Base-by-base conservation (phyloP, 148 eudicot genomes). In the Suaeda aralocaspica region DNA sequence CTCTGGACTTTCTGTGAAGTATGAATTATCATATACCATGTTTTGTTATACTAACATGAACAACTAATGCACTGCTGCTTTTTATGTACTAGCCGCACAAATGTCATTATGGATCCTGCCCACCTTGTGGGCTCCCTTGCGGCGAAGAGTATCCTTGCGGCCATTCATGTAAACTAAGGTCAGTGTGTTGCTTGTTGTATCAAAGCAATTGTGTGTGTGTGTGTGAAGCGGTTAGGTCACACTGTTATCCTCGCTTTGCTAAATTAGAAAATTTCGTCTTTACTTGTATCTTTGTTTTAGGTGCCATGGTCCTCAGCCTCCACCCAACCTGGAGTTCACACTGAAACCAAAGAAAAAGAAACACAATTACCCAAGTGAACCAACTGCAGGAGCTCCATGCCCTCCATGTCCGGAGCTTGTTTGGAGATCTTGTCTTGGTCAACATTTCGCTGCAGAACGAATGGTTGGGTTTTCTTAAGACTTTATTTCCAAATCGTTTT, bases 81-180 rank as follows among this genome's bases (percentile, higher is more conserved):
- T 65, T 31, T 33, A n/a, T 50, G 59, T 16, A 59, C 53, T 19
- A 95, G 99, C 90, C 96, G 34, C 99, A 95, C 82, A 91, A 79
- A 78, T 95, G 99, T 76, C 99, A 95, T 70, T 95, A 95, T 83
- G 99, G 99, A 82, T 88, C 96, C 68, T 95, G 99, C 81, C 96
- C 96, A 62, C 83, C 88, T 42, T 95, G 99, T 74, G 77, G 81
- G 53, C 84, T 87, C 75, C 78, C 85, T 51, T 95, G 99, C 77
- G 93, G 88, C 56, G 96, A 91, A 75, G 86, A 85, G 66, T 91
- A 87, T 76, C 73, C 87, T 64, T 95, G 99, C 49, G 92, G 93
- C 53, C 99, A 95, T 78, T 76, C 41, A 48, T 95, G 99, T 85
- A 87, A 89, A 59, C 74, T 92, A 72, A 86, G 98, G 98, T 90